Evolutionary conservation across 805 yeast genomes (phyloP).

Genomic region (Tetrapisispora fleetii): DNA sequence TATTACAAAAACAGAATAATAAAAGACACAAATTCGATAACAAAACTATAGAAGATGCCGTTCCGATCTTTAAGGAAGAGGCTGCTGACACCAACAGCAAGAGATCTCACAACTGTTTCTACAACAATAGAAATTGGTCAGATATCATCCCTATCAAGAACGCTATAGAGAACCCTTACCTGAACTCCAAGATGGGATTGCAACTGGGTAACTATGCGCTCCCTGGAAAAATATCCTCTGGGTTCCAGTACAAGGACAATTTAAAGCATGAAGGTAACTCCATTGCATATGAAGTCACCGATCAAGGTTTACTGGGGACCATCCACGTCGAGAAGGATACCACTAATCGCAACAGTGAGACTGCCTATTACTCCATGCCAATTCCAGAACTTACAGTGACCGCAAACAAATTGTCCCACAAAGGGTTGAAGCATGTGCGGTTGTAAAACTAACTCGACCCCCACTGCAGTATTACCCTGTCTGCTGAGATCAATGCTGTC

Average conservation of each 20-base stretch:
- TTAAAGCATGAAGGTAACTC: slow-evolving; percentile 31
- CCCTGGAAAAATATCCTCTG: background rate
- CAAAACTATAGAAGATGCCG: slow-evolving; percentile 67
- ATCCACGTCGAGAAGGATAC: slow-evolving; percentile 65
- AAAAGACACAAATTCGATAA: slow-evolving; percentile 53
- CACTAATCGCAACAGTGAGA: slow-evolving; percentile 37
- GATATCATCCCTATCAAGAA: slow-evolving; percentile 50
- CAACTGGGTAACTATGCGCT: slow-evolving; percentile 5
- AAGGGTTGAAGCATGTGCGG: slow-evolving; percentile 21
- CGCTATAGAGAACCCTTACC: slow-evolving; percentile 15
- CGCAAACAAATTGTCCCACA: slow-evolving; percentile 16
- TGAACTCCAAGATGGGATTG: slow-evolving; percentile 7
- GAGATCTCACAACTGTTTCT: slow-evolving; percentile 35
- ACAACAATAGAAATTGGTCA: slow-evolving; percentile 64
- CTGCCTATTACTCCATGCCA: slow-evolving; percentile 57
- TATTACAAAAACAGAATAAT: slow-evolving; percentile 57
- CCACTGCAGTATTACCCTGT: too few species aligned
- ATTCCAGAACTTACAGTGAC: slow-evolving; percentile 48
- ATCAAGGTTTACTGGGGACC: slow-evolving; percentile 53
- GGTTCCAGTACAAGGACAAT: background rate
- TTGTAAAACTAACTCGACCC: background rate
- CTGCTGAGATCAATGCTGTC: too few species aligned
- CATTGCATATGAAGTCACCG: slow-evolving; percentile 49
- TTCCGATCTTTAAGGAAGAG: slow-evolving; percentile 58
- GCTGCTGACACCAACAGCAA: slow-evolving; percentile 39